Evolutionary conservation across 176 grass and related monocot genomes (phyloP).

Genomic region (Bolboschoenus planiculmis): DNA sequence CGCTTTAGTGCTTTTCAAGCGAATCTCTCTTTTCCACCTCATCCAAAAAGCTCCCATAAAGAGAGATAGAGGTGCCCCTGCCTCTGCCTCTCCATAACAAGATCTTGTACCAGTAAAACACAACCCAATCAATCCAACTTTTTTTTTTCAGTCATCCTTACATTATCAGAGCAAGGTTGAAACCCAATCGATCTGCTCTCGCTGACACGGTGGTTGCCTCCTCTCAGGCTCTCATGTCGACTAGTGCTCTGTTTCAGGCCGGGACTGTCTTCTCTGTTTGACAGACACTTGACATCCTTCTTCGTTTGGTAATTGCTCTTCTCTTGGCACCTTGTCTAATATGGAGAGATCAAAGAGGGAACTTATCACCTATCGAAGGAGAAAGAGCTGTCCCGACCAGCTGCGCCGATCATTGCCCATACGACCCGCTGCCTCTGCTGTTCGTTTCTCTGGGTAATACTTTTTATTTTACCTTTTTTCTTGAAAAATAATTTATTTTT

Average conservation of each 20-base stretch:
- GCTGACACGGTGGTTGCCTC: background rate
- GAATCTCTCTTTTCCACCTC: slow-evolving; percentile 28
- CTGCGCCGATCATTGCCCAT: background rate
- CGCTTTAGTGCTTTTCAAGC: slow-evolving; percentile 51
- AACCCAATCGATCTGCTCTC: background rate
- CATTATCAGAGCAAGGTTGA: background rate
- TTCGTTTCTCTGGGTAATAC: background rate
- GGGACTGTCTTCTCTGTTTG: background rate
- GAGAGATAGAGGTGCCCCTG: background rate
- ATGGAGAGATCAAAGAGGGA: background rate
- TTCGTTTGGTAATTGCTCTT: background rate
- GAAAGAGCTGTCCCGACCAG: background rate
- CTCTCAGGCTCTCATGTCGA: background rate
- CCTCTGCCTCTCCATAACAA: slow-evolving; percentile 22
- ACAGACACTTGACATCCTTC: background rate
- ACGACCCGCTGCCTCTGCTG: background rate
- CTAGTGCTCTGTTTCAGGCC: background rate
- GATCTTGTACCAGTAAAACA: background rate
- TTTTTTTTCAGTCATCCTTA: background rate
- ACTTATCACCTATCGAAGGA: background rate
- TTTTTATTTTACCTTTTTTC: too few species aligned
- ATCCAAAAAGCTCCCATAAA: slow-evolving; percentile 41
- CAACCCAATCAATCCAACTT: background rate
- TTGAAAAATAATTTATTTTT: too few species aligned
- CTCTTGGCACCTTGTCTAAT: background rate